Base-by-base conservation (phyloP, 2,329 filamentous ascomycete species). In the Mycosphaerella sp. region DNA sequence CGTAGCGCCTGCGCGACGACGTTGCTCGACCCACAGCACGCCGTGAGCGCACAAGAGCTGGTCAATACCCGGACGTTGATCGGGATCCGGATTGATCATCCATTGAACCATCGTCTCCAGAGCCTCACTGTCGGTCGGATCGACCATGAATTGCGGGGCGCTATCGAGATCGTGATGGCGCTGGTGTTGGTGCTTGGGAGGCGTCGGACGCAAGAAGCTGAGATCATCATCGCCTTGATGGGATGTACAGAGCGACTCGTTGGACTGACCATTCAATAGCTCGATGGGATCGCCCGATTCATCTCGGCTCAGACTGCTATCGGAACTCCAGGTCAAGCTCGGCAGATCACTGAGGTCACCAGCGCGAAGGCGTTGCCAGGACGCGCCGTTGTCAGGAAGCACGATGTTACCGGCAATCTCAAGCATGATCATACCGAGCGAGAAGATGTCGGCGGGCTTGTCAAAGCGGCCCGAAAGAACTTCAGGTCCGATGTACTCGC, bases 371-470 rank as follows among this genome's bases (percentile, higher is more conserved):
- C 88, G 88, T 64, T 91, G 84, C 93, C 93, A 98, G 13, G 86
- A 87, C 13, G 84, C 79, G 41, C 93, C 93, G 59, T 97, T 95
- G 65, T 96, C 89, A 0, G 93, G 93, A 25, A 98, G 83, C 56
- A 89, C 84, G 44, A 95, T 89, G 64, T 98, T 98, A 57, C 87
- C 89, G 21, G 89, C 91, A 63, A 90, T 93, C 72, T 98, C 93
- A 44, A 96, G 81, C 68, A 95, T 87, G 69, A 97, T 95, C 62
- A 97, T 80, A 45, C 93, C 93, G 27, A 98, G 80, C 9, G 93
- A 88, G 69, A 96, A 98, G 44, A 98, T 80, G 69, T 98, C 93
- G 32, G 89, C 87, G 34, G 91, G 87, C 68, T 91, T 93, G 71
- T 95, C 89, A 61, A 86, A 93, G 57, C 84, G 81, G 37, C 90